phyloP scores from a whole-genome alignment of 495 filamentous ascomycete species.

The Tuber aestivum region DNA sequence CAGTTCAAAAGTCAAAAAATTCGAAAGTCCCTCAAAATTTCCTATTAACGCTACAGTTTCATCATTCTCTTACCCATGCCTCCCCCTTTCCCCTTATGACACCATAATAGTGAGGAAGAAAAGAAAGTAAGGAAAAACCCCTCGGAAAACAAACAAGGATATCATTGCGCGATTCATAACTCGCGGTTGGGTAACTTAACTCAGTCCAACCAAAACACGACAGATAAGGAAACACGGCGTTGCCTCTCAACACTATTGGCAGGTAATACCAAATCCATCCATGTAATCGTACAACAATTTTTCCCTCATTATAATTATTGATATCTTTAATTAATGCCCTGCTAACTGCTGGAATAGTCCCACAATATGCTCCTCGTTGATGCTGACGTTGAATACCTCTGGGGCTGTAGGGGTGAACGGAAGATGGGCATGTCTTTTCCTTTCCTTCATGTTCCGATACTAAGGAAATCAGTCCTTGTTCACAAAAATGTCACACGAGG shows the following conservation, averaged over 20 bases:
- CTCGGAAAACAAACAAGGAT: background rate
- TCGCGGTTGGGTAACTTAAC: background rate
- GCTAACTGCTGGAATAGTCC: constrained; percentile 16
- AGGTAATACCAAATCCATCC: constrained; percentile 13
- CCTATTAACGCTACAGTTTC: background rate
- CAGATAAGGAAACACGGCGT: constrained; percentile 10
- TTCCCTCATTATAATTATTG: background rate
- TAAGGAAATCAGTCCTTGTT: background rate
- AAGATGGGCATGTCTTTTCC: constrained; percentile 3
- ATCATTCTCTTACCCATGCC: background rate
- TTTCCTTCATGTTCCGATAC: constrained; percentile 30
- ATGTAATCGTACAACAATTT: constrained; percentile 21
- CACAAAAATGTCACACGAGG: background rate
- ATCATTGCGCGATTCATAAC: background rate
- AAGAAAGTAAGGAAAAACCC: background rate
- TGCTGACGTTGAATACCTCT: constrained; percentile 19
- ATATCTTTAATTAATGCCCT: constrained; percentile 13
- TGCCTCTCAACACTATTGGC: constrained; percentile 12
- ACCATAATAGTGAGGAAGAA: background rate
- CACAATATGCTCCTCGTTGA: background rate
- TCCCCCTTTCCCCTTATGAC: background rate
- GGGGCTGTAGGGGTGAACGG: constrained; percentile 8
- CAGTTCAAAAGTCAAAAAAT: background rate
- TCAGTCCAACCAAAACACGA: background rate
- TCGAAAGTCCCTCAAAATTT: background rate